Base-by-base conservation (phyloP, 345 rosid species). In the Alliaria petiolata region DNA sequence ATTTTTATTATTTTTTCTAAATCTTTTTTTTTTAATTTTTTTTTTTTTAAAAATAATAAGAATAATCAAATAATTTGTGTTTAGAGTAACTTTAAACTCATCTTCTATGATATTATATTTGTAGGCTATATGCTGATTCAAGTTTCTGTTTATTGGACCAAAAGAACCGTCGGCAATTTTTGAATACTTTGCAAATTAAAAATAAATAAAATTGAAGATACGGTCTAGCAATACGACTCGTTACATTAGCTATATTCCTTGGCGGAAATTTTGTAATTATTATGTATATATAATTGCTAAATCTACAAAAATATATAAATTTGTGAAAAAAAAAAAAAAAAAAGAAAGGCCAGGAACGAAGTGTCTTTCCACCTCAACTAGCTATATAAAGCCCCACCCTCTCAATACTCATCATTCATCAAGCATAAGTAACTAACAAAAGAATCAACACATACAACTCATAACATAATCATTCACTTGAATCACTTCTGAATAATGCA, bases 401-500 rank as follows among this genome's bases (percentile, higher is more conserved):
- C 62, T 58, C 55, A 22, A 74, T 64, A 57, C 61, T 28, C 60
- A 28, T 10, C 30, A 57, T 53, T 28, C 60, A 28, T 10, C 30
- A 72, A 64, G 25, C 46, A 57, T 31, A 49, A 66, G 33, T 59
- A 67, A 66, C 67, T 66, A 67, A 66, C 68, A 59, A n/a, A n/a
- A 55, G 53, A 62, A 76, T 34, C 15, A 65, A 42, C 38, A 57
- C 15, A 58, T 16, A 26, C 72, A 49, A 68, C 51, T 43, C 55
- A 31, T 25, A 74, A 53, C n/a, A 36, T 30, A 40, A 28, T 7
- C 14, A 31, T 39, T 46, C 35, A 47, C 38, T 28, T 51, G 5
- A 50, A 30, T 43, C 26, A 52, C 40, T 52, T 39, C 30, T 2
- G 2, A 49, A 65, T 77, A 78, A 81, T 85, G 87, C 88, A 79